Base-by-base conservation (phyloP, 169 alveolate genomes). In the Plasmodium coatneyi region DNA sequence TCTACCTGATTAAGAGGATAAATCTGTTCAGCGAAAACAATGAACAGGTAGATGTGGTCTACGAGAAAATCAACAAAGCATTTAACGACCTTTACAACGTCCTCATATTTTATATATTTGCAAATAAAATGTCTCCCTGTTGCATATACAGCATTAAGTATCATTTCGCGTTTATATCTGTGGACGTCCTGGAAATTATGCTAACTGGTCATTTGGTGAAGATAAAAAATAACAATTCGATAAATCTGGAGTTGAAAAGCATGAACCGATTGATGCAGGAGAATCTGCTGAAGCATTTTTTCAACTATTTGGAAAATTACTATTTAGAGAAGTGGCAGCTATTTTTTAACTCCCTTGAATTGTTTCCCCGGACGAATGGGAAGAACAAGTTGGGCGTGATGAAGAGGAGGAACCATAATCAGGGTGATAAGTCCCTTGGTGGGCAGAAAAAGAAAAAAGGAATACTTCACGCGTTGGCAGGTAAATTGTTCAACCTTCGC, bases 201-300 rank as follows among this genome's bases (percentile, higher is more conserved):
- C 28, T 89, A 34, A 89, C 94, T 14, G 94, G 94, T 0, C 94
- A 89, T 89, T 89, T 89, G 80, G 49, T 89, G 19, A 89, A 89
- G 46, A 86, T 89, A 22, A 89, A 89, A 89, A 89, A 89, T 89
- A 89, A 89, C 46, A 34, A 89, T n/a, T 76, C 82, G 2, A 43
- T 89, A 12, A 79, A 71, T 22, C 34, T 89, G 25, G 94, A 89
- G 52, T 46, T 89, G 80, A 43, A 16, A 14, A 89, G 80, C 71
- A 79, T 89, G 89, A 39, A 89, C 14, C 60, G 46, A 32, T 79
- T 87, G 30, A 66, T 89, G 71, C 94, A 89, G 71, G 89, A 89
- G 46, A 78, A 80, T 79, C 46, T 89, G 34, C 19, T 89, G 19
- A 78, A 89, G 71, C 94, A 79, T 56, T 89, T 89, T 89, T 89